Evolutionary conservation across 176 grass and related monocot species (phyloP), one percentile per base, ranked within the genome.

Genomic region (Carex littledalei): DNA sequence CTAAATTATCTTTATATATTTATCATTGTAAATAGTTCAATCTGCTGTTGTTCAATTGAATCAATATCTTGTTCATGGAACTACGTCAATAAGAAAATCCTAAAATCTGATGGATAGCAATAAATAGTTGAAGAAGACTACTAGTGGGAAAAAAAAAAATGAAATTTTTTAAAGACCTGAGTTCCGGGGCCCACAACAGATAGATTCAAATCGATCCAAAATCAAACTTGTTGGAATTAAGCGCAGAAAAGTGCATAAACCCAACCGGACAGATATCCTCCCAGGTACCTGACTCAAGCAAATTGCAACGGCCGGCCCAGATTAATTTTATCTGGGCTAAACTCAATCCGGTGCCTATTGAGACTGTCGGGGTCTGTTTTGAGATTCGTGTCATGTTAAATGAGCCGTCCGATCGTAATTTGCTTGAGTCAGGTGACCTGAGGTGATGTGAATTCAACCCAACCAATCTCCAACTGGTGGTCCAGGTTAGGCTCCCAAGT

Each of bases 381-480:
- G n/a, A n/a, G n/a, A n/a, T n/a, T n/a, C n/a, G n/a, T n/a, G n/a
- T n/a, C n/a, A n/a, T n/a, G n/a, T n/a, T n/a, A n/a, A n/a, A n/a
- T n/a, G n/a, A n/a, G n/a, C n/a, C n/a, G n/a, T n/a, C n/a, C n/a
- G n/a, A n/a, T n/a, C n/a, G n/a, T n/a, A n/a, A n/a, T n/a, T n/a
- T n/a, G n/a, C n/a, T n/a, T n/a, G n/a, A n/a, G n/a, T n/a, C n/a
- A n/a, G n/a, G n/a, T n/a, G n/a, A n/a, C n/a, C n/a, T n/a, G n/a
- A n/a, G n/a, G n/a, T n/a, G n/a, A n/a, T n/a, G n/a, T n/a, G n/a
- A n/a, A n/a, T n/a, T n/a, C n/a, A n/a, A n/a, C n/a, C n/a, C n/a
- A n/a, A n/a, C n/a, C n/a, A n/a, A 83, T 83, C 81, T 49, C 54
- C 39, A 83, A 41, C 43, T 66, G 22, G 60, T 66, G 81, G 61